Base-by-base conservation (phyloP, 768 basidiomycete species). In the Clitopilus passeckerianus region DNA sequence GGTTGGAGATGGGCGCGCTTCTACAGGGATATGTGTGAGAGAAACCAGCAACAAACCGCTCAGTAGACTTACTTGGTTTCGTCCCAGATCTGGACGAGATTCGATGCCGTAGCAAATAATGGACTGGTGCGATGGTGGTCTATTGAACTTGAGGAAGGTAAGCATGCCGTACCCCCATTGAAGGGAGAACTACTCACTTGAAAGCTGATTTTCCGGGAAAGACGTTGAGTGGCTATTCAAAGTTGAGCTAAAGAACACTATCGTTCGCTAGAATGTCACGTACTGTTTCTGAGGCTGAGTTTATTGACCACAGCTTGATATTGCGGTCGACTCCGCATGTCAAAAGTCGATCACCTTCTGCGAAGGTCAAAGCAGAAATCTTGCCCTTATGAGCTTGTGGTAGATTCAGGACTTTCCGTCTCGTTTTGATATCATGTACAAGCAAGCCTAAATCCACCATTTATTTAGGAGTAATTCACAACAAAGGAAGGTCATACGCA, bases 61-160 rank as follows among this genome's bases (percentile, higher is more conserved):
- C 46, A 20, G 46, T 22, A 9, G 23, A 67, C 86, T n/a, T 58
- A 93, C 91, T 93, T 93, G 35, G 89, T 95, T 73, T 98, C 94
- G 65, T 99, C 97, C 97, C 97, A 99, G 64, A 99, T 82, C 71
- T 98, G 96, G 6, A 99, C 95, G 53, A 84, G 82, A 65, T 89
- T 93, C 0, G 94, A 96, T 1, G 94, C 95, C 0, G 96, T 95
- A 0, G 95, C 96, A 65, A 99, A 99, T 4, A 94, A 72, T n/a
- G 89, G 79, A 59, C 95, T 91, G 34, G 85, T 84, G 52, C 89
- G 83, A 70, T 98, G 97, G 68, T 98, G 97, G 66, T 98, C 94
- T 72, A 99, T 91, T 46, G 90, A 89, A 68, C 95, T 96, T 66
- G 7, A 34, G 58, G 63, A 56, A 56, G 64, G 14, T 27, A 57